phyloP scores from a whole-genome alignment of 2,329 filamentous ascomycete genomes.

The Pestalotiopsis sp. region DNA sequence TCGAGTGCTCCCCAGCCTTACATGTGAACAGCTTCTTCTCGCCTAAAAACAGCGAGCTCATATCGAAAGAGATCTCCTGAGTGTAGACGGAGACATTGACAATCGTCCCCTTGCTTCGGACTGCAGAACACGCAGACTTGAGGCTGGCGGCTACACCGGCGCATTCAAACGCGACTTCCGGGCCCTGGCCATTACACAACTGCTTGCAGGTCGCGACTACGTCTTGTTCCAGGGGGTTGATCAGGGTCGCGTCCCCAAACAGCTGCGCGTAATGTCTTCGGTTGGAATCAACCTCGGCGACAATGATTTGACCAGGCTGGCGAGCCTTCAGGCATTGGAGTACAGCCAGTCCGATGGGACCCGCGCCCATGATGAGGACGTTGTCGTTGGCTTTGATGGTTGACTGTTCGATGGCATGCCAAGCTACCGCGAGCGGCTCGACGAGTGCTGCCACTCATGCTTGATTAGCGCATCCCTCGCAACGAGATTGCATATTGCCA shows the following conservation, averaged over 20 bases:
- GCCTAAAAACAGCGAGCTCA: constrained; percentile 55
- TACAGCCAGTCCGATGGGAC: constrained; percentile 64
- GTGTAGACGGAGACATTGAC: constrained; percentile 71
- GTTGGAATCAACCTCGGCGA: constrained; percentile 55
- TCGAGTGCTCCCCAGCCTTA: too few species aligned
- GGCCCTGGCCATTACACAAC: constrained; percentile 52
- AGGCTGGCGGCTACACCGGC: constrained; percentile 60
- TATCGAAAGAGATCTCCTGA: constrained; percentile 52
- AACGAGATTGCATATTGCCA: too few species aligned
- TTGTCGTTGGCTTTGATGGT: constrained; percentile 47
- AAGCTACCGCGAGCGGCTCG: constrained; percentile 65
- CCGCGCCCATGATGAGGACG: constrained; percentile 61
- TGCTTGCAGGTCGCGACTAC: constrained; percentile 46
- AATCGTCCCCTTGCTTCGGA: constrained; percentile 57
- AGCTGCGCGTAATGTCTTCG: constrained; percentile 53
- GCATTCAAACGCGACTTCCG: constrained; percentile 64
- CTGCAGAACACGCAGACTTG: constrained; percentile 47
- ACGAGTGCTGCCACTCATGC: constrained; percentile 53
- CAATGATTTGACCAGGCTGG: constrained; percentile 57
- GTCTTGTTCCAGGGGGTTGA: constrained; percentile 55
- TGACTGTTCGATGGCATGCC: constrained; percentile 61
- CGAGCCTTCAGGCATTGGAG: constrained; percentile 60
- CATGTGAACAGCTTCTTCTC: constrained; percentile 54
- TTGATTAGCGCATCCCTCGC: too few species aligned
- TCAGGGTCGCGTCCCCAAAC: constrained; percentile 57